Evolutionary conservation across 2,329 filamentous ascomycete genomes (phyloP).

Genomic region (Didymellaceae sp.): DNA sequence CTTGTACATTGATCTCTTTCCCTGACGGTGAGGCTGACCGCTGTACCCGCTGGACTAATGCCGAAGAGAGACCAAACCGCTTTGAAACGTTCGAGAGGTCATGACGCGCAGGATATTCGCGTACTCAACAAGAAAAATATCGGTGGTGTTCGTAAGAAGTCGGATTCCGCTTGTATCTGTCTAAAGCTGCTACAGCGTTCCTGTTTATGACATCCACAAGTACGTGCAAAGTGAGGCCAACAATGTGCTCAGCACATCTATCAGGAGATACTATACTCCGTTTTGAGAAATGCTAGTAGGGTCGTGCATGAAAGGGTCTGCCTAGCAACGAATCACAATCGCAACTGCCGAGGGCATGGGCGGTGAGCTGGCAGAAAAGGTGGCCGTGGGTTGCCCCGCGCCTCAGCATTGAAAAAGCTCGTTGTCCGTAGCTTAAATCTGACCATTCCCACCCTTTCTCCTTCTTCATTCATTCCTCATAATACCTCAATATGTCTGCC

Average conservation of each 20-base stretch:
- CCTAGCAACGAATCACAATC: slow-evolving; percentile 16
- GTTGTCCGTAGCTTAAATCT: slow-evolving; percentile 21
- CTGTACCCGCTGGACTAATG: background rate
- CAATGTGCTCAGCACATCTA: slow-evolving; percentile 11
- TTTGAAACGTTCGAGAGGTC: slow-evolving; percentile 14
- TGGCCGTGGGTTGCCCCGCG: slow-evolving; percentile 7
- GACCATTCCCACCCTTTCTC: slow-evolving; percentile 20
- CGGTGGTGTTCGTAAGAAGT: background rate
- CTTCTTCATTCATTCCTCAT: slow-evolving; percentile 17
- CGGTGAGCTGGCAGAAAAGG: slow-evolving; percentile 12
- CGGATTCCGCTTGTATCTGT: too few species aligned
- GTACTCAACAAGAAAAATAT: background rate
- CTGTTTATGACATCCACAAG: too few species aligned
- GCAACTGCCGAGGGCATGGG: slow-evolving; percentile 11
- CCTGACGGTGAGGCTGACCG: background rate
- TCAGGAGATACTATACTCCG: slow-evolving; percentile 11
- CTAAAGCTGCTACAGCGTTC: too few species aligned
- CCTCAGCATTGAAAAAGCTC: slow-evolving; percentile 20
- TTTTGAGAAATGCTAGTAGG: slow-evolving; percentile 4
- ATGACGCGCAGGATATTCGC: slow-evolving; percentile 9
- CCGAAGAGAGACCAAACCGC: slow-evolving; percentile 8
- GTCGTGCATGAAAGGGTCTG: slow-evolving; percentile 15
- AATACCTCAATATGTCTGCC: slow-evolving; percentile 64
- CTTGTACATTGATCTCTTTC: background rate
- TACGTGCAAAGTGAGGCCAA: background rate